Evolutionary conservation across 371 early-diverging fungal genomes (phyloP).

Genomic region (Actinomortierella wolfii): DNA sequence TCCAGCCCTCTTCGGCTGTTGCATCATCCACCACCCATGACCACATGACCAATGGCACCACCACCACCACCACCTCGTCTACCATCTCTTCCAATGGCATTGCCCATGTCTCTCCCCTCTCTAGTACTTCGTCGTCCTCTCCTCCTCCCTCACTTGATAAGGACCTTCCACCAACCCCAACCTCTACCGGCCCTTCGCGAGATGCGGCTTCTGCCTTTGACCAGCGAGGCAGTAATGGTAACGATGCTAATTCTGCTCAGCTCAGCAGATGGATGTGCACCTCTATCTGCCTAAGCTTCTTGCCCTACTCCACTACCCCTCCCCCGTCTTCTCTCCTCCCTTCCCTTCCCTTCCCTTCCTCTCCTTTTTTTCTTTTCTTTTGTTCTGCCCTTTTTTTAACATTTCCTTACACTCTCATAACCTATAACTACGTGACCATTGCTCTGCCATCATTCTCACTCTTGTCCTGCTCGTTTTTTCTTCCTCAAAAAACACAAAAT

Average conservation of each 20-base stretch:
- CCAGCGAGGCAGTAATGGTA: conserved; percentile 1
- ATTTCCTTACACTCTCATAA: no score
- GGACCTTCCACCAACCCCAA: conserved; percentile 43
- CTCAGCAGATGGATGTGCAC: neutral
- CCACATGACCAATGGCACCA: no score
- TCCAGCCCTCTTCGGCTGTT: no score
- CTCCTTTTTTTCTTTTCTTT: neutral
- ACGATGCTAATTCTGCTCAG: neutral
- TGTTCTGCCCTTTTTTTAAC: no score
- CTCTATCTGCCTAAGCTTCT: neutral
- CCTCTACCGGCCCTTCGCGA: conserved; percentile 24
- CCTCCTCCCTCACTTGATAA: conserved; percentile 13
- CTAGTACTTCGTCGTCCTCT: neutral
- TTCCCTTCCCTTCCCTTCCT: conserved; percentile 3
- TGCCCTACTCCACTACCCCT: conserved; percentile 2
- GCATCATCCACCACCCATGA: no score
- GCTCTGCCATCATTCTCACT: no score
- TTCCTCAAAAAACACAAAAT: neutral
- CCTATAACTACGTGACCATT: no score
- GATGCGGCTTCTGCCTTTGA: neutral
- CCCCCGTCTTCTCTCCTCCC: conserved; percentile 2
- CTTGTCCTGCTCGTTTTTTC: no score
- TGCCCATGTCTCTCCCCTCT: no score
- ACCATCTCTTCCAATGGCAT: no score
- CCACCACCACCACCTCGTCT: no score